Base-by-base conservation (phyloP, 495 filamentous ascomycete genomes). In the Zalerion maritima region DNA sequence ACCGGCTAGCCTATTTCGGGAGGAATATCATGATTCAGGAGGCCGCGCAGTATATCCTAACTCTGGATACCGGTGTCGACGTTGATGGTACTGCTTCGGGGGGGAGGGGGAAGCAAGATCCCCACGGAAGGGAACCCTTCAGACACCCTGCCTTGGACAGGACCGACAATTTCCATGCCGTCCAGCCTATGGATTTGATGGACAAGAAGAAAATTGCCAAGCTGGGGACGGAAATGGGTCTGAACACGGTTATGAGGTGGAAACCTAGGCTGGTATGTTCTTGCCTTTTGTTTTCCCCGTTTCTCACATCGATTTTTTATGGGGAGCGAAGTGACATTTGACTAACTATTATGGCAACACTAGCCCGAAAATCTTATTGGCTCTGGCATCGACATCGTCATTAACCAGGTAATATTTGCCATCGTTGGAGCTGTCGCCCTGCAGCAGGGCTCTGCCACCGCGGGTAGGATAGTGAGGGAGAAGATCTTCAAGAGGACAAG, bases 1-100 rank as follows among this genome's bases (percentile, higher is more conserved):
- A 94, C 36, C 73, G 85, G 34, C 63, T 99, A 51, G 78, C 79
- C n/a, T 85, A 79, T 38, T 60, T 93, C 21, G 89, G 89, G 92
- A 69, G 43, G 72, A 43, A 22, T 14, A 6, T 18, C 34, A 20
- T 10, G 15, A 28, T 30, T 19, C 10, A 17, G n/a, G 3, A 20
- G n/a, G 10, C 9, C 26, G n/a, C 8, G n/a, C n/a, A 30, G 2
- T 28, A 18, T 26, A 24, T 33, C 29, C 31, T 35, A 26, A 31
- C n/a, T n/a, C n/a, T n/a, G n/a, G n/a, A n/a, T n/a, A n/a, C n/a
- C n/a, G n/a, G n/a, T n/a, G n/a, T n/a, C n/a, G n/a, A n/a, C n/a
- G n/a, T n/a, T n/a, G n/a, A n/a, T n/a, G n/a, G n/a, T n/a, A n/a
- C n/a, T n/a, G n/a, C n/a, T n/a, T n/a, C n/a, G n/a, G n/a, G n/a